These are phyloP conservation scores for Scutellaria galericulata DNA, from an alignment of 257 asterid genomes.

Conservation along the genomic window DNA sequence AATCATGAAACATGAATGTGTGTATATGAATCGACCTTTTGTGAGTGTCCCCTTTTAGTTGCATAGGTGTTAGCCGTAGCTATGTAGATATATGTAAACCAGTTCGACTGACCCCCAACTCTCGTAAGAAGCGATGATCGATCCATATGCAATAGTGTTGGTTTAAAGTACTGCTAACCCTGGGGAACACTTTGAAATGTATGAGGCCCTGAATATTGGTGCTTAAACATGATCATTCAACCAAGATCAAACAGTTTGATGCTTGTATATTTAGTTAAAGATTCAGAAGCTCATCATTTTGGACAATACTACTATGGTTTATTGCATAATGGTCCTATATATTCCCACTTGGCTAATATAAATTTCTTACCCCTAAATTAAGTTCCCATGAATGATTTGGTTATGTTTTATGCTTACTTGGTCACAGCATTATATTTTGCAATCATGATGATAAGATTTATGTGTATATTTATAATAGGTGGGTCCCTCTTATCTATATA, in stretches of 20 bases:
- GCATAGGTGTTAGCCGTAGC: slow-evolving; percentile 36
- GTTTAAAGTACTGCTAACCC: slow-evolving; percentile 36
- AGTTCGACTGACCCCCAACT: slow-evolving; percentile 23
- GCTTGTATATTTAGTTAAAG: neutral
- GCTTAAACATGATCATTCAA: neutral
- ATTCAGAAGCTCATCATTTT: neutral
- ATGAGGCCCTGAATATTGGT: no score
- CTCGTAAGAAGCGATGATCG: slow-evolving; percentile 30
- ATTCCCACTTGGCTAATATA: no score
- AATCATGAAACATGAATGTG: slow-evolving; percentile 31
- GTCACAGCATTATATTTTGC: no score
- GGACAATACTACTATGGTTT: neutral
- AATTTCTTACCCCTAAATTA: no score
- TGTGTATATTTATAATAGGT: no score
- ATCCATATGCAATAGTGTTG: neutral
- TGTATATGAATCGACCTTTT: slow-evolving; percentile 30
- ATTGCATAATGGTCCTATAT: neutral
- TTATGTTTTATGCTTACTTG: no score
- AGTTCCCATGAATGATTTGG: no score
- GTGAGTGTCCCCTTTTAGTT: neutral
- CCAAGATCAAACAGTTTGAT: neutral
- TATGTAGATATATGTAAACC: slow-evolving; percentile 39
- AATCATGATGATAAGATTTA: no score
- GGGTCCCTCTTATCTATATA: no score
- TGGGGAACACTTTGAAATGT: neutral